These are phyloP conservation scores for Penicillium sp. DNA, from an alignment of 2,329 filamentous ascomycete genomes.

Conservation along the genomic window DNA sequence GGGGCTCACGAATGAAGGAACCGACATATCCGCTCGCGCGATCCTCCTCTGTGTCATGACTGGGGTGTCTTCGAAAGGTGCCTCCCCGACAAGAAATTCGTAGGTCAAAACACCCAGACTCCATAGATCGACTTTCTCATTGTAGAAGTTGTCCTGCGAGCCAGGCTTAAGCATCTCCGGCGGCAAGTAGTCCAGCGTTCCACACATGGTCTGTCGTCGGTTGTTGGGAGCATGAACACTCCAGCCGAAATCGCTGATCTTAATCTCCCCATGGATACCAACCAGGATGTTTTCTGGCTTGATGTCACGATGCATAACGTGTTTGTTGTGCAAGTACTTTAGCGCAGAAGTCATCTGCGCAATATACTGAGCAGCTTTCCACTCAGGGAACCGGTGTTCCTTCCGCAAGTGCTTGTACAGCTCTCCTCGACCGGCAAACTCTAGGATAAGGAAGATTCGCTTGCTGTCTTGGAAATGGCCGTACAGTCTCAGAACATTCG, in stretches of 20 bases:
- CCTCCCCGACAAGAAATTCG: slow-evolving; percentile 94
- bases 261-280: slow-evolving; percentile 96
- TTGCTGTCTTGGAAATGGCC: slow-evolving; percentile 90
- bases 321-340: slow-evolving; percentile 91
- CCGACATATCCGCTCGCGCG: slow-evolving; percentile 84
- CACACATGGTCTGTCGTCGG: slow-evolving; percentile 91
- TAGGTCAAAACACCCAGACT: slow-evolving; percentile 93
- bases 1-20: slow-evolving; percentile 85
- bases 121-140: slow-evolving; percentile 96
- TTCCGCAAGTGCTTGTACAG: slow-evolving; percentile 84
- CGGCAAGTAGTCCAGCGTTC: slow-evolving; percentile 94
- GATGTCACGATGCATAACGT: slow-evolving; percentile 96
- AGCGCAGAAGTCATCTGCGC: slow-evolving; percentile 90
- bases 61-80: slow-evolving; percentile 94
- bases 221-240: slow-evolving; percentile 97
- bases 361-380: slow-evolving; percentile 84
- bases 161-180: slow-evolving; percentile 95
- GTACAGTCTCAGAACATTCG: slow-evolving; percentile 82
- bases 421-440: slow-evolving; percentile 85
- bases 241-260: slow-evolving; percentile 98
- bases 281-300: slow-evolving; percentile 98
- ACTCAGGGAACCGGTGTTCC: slow-evolving; percentile 80
- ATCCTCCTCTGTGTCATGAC: slow-evolving; percentile 95
- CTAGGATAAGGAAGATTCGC: slow-evolving; percentile 83
- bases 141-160: slow-evolving; percentile 83